phyloP scores from a whole-genome alignment of 73 alveolate genomes.

The Paramecium sexaurelia region DNA sequence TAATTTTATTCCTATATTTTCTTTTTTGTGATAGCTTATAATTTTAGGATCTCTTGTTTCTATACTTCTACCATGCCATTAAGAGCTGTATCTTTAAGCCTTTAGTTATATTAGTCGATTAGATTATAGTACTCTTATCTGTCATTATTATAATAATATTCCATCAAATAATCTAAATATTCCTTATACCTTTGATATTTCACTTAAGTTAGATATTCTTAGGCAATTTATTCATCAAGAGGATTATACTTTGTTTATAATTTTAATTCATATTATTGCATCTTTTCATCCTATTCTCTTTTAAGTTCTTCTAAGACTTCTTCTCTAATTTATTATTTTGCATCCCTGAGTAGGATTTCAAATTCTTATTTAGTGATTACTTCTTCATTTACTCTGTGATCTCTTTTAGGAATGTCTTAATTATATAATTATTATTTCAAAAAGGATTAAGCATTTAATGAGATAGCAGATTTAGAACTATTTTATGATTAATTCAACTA shows the following conservation, averaged over 20 bases:
- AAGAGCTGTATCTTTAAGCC: conserved; percentile 10
- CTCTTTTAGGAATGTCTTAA: neutral
- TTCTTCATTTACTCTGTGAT: neutral
- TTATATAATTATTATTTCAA: neutral
- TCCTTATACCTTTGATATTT: conserved; percentile 27
- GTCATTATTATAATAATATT: conserved; percentile 39
- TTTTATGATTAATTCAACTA: neutral
- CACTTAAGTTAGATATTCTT: conserved; percentile 25
- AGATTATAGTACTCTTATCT: conserved; percentile 1
- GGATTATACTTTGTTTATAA: neutral
- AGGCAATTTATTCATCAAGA: conserved; percentile 21
- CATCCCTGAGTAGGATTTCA: neutral
- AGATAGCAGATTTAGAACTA: neutral
- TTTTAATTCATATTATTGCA: conserved; percentile 8
- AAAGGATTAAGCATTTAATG: neutral
- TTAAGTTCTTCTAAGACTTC: conserved; percentile 6
- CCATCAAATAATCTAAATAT: conserved; percentile 25
- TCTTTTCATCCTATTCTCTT: neutral
- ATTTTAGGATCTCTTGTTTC: conserved; percentile 1
- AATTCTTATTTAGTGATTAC: conserved; percentile 32
- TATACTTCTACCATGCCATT: conserved; percentile 40
- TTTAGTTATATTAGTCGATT: neutral
- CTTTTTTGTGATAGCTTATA: neutral
- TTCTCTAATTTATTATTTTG: neutral
- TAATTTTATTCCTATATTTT: conserved; percentile 3